Evolutionary conservation across 805 yeast genomes (phyloP), one percentile per base, ranked within the genome.

Genomic region (Starmera pachycereana): DNA sequence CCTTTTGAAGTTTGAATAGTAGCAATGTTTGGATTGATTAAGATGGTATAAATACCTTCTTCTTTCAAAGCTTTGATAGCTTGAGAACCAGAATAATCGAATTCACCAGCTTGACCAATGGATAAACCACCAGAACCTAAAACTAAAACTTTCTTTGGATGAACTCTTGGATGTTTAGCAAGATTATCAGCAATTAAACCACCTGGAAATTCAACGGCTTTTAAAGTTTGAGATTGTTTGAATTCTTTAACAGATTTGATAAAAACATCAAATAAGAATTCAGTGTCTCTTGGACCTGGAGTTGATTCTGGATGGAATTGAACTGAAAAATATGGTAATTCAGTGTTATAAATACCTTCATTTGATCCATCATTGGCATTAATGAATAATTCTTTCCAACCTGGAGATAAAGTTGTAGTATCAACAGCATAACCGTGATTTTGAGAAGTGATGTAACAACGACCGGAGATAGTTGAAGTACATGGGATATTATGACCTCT

Each of bases 281-380:
- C 98, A 39, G 98, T 92, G 62, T 92, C 99, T 62, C 96, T 79
- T 61, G 99, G 99, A 62, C 99, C 99, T 37, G 98, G 97, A 37
- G 96, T 87, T 19, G 97, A 86, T 71, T 92, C 99, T 22, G 99
- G 99, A 62, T 92, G 99, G 74, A 92, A 90, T 71, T 92, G 99
- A 37, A 92, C 97, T 12, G 98, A 92, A 73, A 92, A 92, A 61
- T 72, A 82, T 32, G 99, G 98, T 62, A 82, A 72, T 49, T 77
- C 71, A 34, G 81, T 74, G 66, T 90, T 86, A 70, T 87, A 90
- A 47, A 92, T 87, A 79, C 99, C 99, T 72, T 92, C 99, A 64
- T 92, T 92, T 32, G 97, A 88, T 41, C 89, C 90, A 66, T 92
- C 99, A 60, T 92, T 92, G 45, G 97, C 86, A 58, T 92, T 92